Conservation (phyloP, 495 filamentous ascomycete genomes). For the Aspergillus biplanus region DNA sequence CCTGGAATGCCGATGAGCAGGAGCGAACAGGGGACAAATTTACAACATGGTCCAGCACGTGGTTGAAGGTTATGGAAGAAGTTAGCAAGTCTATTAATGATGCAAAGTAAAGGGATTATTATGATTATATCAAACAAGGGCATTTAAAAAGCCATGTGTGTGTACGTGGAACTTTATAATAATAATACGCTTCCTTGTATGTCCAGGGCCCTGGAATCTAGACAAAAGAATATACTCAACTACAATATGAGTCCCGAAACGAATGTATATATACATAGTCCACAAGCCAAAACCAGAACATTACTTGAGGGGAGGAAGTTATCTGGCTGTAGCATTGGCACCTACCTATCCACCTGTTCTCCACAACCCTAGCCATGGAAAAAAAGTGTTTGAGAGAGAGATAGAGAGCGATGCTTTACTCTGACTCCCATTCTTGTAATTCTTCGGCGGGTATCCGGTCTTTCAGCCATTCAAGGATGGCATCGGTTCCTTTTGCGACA, state of each 20-base stretch:
- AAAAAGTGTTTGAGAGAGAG: too few species aligned
- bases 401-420: conserved; percentile 6
- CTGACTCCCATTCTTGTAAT: conserved; percentile 41
- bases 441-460: conserved; percentile 75
- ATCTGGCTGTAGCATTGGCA: not conserved
- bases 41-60: conserved; percentile 49
- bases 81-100: conserved; percentile 38
- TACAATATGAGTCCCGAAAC: conserved; percentile 14
- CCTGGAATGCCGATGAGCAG: conserved; percentile 32
- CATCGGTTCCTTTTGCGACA: conserved; percentile 85
- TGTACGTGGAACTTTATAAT: not conserved
- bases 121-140: not conserved
- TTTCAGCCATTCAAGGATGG: conserved; percentile 80
- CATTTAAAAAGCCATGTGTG: not conserved
- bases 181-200: conserved; percentile 1
- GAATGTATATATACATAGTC: conserved; percentile 15
- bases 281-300: not conserved
- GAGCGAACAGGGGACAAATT: conserved; percentile 48
- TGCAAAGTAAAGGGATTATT: not conserved
- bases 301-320: too few species aligned
- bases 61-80: conserved; percentile 51
- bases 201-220: not conserved
- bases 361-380: conserved; percentile 17
- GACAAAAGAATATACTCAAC: conserved; percentile 7
- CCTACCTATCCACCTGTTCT: conserved; percentile 9